Conservation (phyloP, 805 yeast species). For the Nakazawaea pomicola region DNA sequence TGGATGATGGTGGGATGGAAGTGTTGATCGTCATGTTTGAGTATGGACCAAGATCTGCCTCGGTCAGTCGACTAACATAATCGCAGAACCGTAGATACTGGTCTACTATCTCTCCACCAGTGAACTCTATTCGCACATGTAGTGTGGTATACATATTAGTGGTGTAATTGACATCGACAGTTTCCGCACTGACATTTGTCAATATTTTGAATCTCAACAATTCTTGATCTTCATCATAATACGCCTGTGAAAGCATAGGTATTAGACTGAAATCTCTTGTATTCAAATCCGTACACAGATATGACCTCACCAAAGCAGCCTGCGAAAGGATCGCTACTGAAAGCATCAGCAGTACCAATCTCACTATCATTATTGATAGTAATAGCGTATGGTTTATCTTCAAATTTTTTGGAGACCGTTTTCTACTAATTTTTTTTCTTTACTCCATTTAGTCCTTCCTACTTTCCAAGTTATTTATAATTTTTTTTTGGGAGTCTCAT, state of each 20-base stretch:
- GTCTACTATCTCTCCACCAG: slow-evolving; percentile 35
- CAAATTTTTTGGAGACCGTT: not conserved
- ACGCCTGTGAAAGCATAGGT: slow-evolving; percentile 12
- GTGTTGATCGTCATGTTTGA: too few species aligned
- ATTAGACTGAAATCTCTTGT: slow-evolving; percentile 2
- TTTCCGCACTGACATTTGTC: slow-evolving; percentile 18
- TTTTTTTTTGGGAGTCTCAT: too few species aligned
- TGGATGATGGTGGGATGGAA: not conserved
- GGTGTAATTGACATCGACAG: slow-evolving; percentile 38
- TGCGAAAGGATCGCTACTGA: not conserved
- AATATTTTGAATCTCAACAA: slow-evolving; percentile 12
- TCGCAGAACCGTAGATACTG: slow-evolving; percentile 40
- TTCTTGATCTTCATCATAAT: slow-evolving; percentile 11
- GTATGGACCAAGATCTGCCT: slow-evolving; percentile 3
- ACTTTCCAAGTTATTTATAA: too few species aligned
- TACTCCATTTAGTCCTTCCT: too few species aligned
- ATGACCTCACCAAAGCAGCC: slow-evolving; percentile 13
- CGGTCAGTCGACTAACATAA: slow-evolving; percentile 13
- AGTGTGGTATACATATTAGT: slow-evolving; percentile 46
- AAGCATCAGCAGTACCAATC: not conserved
- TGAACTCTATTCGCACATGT: slow-evolving; percentile 38
- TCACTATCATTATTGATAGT: not conserved
- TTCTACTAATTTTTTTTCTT: not conserved
- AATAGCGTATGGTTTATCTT: not conserved
- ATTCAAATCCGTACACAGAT: slow-evolving; percentile 7